Base-by-base conservation (phyloP, 2,329 filamentous ascomycete species). In the Pyricularia grisea region DNA sequence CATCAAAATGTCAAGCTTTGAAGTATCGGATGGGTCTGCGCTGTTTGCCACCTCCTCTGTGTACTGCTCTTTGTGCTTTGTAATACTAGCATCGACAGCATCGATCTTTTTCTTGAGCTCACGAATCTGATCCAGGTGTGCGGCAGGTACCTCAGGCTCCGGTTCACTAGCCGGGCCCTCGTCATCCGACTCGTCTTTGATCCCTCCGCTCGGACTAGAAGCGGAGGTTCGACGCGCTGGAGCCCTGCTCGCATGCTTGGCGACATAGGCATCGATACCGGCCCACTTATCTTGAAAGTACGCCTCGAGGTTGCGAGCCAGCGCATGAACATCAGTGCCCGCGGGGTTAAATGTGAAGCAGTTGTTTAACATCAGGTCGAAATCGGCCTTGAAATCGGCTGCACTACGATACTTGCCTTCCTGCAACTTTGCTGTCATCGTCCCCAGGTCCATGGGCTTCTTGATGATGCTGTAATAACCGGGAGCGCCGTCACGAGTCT, bases 401-500 rank as follows among this genome's bases (percentile, higher is more conserved):
- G 92, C 85, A 69, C 85, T 92, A 72, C 88, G 86, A 75, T 98
- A 98, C 69, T 93, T 87, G 30, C 93, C 93, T 14, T 84, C 83
- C 73, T 90, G 88, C 60, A 97, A 84, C 79, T 96, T 96, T 61
- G 85, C 84, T 50, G 87, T 84, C 75, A 97, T 91, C n/a, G 92
- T 97, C 20, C 86, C 84, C 67, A 97, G 83, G 77, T 99, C 94
- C 94, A 98, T 99, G 0, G 95, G 95, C 77, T 94, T 93, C 83
- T 97, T 98, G 81, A 99, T 93, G 71, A 98, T 84, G 75, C 91
- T 93, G 77, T 95, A 92, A 77, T 99, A 99, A 28, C 91, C 90
- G 0, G 95, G 95, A 70, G 98, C 97, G 77, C 94, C 93, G 68
- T 98, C 82, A 0, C 94, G 94, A 50, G 98, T 94, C 0, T 95